Evolutionary conservation across 148 eudicot species (phyloP), one percentile per base, ranked within the genome.

Genomic region (Rhododendron griersonianum): DNA sequence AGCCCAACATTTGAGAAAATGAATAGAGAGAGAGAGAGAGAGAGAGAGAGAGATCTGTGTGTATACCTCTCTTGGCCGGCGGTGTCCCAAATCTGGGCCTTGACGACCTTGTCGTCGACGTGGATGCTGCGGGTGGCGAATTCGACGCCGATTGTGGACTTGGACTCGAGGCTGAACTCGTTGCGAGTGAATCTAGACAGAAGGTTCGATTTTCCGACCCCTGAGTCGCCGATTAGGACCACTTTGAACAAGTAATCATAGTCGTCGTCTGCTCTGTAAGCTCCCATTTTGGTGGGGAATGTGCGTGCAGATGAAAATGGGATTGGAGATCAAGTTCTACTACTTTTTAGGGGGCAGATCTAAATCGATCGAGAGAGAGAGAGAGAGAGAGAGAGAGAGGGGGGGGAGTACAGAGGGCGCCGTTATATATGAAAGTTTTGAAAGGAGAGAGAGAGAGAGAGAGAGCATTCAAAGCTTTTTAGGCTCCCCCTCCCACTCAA

Each of bases 211-310:
- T 81, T 81, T 2, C 83, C 83, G 25, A 81, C 83, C 0, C 83
- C 83, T 0, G 83, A 81, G 44, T 81, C 83, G 45, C 83, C 83
- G 83, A 93, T 92, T 7, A 93, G 80, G 0, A 92, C 95, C 9
- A 92, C 92, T 84, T 92, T 93, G 93, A 93, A 93, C 45, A 92
- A 85, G 89, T 92, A 92, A 81, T 93, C 95, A 74, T 93, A 92
- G 83, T 92, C 95, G 47, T 93, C 94, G 37, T 93, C 94, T 16
- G 94, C 90, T 85, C 94, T 91, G 76, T 91, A 92, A 35, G 90
- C 93, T 88, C 89, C 89, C 89, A 87, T 87, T 48, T 51, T 11
- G 3, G 16, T 9, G 39, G 10, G 1, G 13, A 5, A 15, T 41
- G 3, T 37, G 47, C 11, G 2, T 83, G 35, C 45, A 63, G 48